Conservation (phyloP, 78 protist genomes). For the Polysphondylium violaceum region DNA sequence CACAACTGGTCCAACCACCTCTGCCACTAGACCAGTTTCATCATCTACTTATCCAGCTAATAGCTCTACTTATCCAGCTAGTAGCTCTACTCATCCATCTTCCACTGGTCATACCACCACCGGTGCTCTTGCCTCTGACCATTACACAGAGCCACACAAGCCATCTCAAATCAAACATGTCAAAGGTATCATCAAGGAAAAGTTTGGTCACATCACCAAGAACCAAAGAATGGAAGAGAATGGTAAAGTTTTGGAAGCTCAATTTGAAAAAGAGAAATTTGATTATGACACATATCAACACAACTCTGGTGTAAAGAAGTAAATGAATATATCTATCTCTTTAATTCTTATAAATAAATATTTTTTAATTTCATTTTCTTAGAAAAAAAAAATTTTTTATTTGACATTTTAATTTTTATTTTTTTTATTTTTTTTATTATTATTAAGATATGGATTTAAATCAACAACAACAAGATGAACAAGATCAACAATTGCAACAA, state of each 20-base stretch:
- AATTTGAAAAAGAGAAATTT: slow-evolving; percentile 31
- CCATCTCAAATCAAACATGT: slow-evolving; percentile 59
- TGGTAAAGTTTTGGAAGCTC: slow-evolving; percentile 35
- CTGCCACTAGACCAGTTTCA: neutral
- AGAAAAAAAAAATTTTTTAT: neutral
- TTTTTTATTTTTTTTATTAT: neutral
- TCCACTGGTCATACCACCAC: neutral
- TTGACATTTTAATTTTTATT: neutral
- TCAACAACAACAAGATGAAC: neutral
- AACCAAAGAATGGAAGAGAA: slow-evolving; percentile 50
- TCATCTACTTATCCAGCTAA: neutral
- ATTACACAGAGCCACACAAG: slow-evolving; percentile 62
- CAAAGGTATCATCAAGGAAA: slow-evolving; percentile 62
- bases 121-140: too few species aligned
- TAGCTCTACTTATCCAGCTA: neutral
- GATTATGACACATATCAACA: slow-evolving; percentile 49
- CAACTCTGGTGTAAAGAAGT: slow-evolving; percentile 18
- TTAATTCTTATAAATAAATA: neutral
- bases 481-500: neutral
- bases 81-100: neutral
- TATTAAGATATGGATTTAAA: neutral
- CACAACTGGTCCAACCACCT: neutral
- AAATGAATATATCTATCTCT: neutral
- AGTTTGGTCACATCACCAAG: slow-evolving; percentile 62
- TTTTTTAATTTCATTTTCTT: neutral